Evolutionary conservation across 352 stramenopile species (phyloP).

Genomic region (Saprolegnia parasitica): DNA sequence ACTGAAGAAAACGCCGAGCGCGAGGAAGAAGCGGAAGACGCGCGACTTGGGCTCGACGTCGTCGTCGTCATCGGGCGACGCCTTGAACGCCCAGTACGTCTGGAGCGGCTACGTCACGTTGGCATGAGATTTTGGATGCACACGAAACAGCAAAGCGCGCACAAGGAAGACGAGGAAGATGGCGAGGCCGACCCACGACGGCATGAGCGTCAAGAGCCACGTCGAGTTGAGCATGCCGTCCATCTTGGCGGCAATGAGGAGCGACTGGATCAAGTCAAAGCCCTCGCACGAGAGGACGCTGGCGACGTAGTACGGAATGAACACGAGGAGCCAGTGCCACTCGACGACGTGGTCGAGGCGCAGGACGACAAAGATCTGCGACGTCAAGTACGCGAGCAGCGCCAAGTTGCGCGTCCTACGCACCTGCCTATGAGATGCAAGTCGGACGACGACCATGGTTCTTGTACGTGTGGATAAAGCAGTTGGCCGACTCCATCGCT

Average conservation of each 20-base stretch:
- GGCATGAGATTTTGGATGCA: not conserved
- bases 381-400: conserved; percentile 12
- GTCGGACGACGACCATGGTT: not conserved
- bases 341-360: conserved; percentile 12
- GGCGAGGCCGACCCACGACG: conserved; percentile 19
- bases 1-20: conserved; percentile 8
- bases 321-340: conserved; percentile 21
- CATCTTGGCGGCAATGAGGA: conserved; percentile 22
- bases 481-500: conserved; percentile 12
- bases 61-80: conserved; percentile 13
- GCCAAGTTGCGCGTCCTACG: conserved; percentile 19
- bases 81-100: conserved; percentile 16
- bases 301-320: conserved; percentile 27
- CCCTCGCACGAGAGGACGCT: conserved; percentile 13
- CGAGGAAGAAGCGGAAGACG: conserved; percentile 2
- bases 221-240: conserved; percentile 13
- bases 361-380: conserved; percentile 20
- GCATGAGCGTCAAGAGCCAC: conserved; percentile 17
- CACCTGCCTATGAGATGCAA: not conserved
- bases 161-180: conserved; percentile 17
- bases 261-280: conserved; percentile 22
- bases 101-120: conserved; percentile 6
- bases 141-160: not conserved
- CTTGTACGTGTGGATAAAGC: conserved; percentile 16
- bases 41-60: conserved; percentile 8